Percentiles rank a stretch among this genome's conserved stretches.
Conservation (phyloP, 768 basidiomycete genomes). For the Amyloporia xantha region DNA sequence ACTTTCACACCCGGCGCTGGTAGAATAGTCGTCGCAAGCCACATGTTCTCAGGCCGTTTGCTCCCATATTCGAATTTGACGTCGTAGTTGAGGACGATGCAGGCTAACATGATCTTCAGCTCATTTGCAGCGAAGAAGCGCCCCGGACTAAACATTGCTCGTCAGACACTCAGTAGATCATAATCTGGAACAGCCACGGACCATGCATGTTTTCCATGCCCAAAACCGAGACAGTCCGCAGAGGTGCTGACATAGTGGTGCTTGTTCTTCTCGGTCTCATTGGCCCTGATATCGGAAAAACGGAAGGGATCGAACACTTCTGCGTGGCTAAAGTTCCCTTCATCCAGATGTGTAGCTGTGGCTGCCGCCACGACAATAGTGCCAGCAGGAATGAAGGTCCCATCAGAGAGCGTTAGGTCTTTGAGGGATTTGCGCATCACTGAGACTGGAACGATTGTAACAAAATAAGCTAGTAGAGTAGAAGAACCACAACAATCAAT, state of each 20-base stretch:
- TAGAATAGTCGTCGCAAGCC: slow-evolving; percentile 9
- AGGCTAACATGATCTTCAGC: slow-evolving; percentile 27
- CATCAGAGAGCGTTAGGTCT: slow-evolving; percentile 40
- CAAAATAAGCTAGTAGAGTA: no score
- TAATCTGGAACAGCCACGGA: slow-evolving; percentile 9
- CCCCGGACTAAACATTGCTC: slow-evolving; percentile 21
- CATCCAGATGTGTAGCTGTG: slow-evolving; percentile 25
- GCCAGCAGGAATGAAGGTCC: slow-evolving; percentile 33
- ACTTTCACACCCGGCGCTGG: slow-evolving; percentile 17
- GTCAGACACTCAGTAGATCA: neutral
- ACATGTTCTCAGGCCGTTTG: slow-evolving; percentile 13
- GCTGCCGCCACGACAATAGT: slow-evolving; percentile 27
- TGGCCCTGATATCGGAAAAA: slow-evolving; percentile 24
- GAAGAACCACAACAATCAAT: neutral
- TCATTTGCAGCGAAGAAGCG: slow-evolving; percentile 28
- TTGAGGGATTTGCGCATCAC: slow-evolving; percentile 28
- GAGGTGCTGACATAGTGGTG: slow-evolving; percentile 8
- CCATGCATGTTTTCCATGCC: slow-evolving; percentile 14
- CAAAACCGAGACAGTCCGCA: slow-evolving; percentile 8
- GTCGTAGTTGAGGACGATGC: slow-evolving; percentile 26
- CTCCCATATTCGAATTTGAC: slow-evolving; percentile 22
- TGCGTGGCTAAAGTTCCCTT: slow-evolving; percentile 28
- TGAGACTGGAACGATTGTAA: slow-evolving; percentile 11
- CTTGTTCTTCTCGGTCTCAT: slow-evolving; percentile 18
- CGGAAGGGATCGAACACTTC: slow-evolving; percentile 37